Percentiles rank a stretch among this genome's conserved stretches.
phyloP scores from a whole-genome alignment of 345 rosid species.

The Cardamine chenopodiifolia region DNA sequence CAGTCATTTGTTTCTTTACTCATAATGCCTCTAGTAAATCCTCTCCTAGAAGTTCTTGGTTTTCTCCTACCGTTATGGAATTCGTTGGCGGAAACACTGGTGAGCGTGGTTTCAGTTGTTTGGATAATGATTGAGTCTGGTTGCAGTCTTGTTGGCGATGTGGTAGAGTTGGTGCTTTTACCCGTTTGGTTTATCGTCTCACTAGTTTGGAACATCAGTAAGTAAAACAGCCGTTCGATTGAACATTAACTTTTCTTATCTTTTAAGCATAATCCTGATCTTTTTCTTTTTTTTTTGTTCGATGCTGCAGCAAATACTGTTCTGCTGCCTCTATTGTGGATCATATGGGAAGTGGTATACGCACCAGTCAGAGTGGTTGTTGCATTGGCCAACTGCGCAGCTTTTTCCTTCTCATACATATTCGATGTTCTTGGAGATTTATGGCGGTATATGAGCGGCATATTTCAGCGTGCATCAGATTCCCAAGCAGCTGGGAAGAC shows the following conservation, averaged over 20 bases:
- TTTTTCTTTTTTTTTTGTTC: not conserved
- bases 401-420: conserved; percentile 51
- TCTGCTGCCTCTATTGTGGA: conserved; percentile 65
- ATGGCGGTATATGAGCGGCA: conserved; percentile 59
- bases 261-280: not conserved
- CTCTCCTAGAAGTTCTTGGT: conserved; percentile 50
- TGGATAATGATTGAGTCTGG: conserved; percentile 55
- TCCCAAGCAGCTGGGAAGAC: conserved; percentile 61
- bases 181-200: conserved; percentile 64
- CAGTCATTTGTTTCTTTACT: conserved; percentile 67
- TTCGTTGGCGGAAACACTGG: conserved; percentile 50
- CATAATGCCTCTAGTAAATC: conserved; percentile 60
- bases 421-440: conserved; percentile 52
- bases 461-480: conserved; percentile 63
- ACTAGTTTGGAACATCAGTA: conserved; percentile 63
- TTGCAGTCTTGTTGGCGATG: conserved; percentile 50
- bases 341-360: conserved; percentile 67
- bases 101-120: conserved; percentile 54
- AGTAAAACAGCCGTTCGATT: conserved; percentile 23
- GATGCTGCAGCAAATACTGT: conserved; percentile 58
- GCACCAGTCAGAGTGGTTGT: conserved; percentile 66
- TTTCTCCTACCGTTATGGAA: conserved; percentile 73
- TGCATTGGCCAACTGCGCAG: conserved; percentile 52
- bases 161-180: conserved; percentile 55
- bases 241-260: not conserved